These are phyloP conservation scores for Hanseniaspora taiwanica DNA, from an alignment of 805 yeast species.

Conservation along the genomic window DNA sequence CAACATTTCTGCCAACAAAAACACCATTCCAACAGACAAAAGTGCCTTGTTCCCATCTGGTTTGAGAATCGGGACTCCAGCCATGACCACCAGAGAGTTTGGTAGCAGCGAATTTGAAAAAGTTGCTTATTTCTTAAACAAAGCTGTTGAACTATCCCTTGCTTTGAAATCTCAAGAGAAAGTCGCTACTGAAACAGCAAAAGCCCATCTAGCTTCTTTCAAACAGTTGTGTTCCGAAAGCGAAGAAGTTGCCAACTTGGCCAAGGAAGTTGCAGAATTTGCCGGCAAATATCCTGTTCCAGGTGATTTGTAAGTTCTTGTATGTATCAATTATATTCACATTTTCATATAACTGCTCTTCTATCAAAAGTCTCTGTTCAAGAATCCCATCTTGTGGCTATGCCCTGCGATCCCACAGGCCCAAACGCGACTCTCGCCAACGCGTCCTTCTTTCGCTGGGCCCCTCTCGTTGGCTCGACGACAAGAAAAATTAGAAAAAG, in stretches of 20 bases:
- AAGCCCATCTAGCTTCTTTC: conserved; percentile 53
- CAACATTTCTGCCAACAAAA: conserved; percentile 91
- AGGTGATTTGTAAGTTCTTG: conserved; percentile 48
- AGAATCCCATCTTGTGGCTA: too few relatives aligned
- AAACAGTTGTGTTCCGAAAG: conserved; percentile 55
- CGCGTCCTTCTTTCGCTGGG: too few relatives aligned
- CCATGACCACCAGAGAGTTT: conserved; percentile 96
- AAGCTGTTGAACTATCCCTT: conserved; percentile 60
- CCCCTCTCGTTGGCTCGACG: too few relatives aligned
- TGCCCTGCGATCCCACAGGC: too few relatives aligned
- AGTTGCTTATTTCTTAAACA: conserved; percentile 69
- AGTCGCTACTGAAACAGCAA: conserved; percentile 33
- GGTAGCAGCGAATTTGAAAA: conserved; percentile 61
- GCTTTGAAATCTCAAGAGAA: conserved; percentile 37
- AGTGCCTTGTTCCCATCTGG: conserved; percentile 96
- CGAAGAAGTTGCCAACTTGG: conserved; percentile 45
- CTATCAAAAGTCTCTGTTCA: too few relatives aligned
- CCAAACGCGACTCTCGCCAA: too few relatives aligned
- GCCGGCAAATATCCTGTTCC: conserved; percentile 76
- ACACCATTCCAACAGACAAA: conserved; percentile 92
- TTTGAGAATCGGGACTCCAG: conserved; percentile 94
- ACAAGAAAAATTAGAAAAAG: too few relatives aligned
- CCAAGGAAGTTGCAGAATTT: conserved; percentile 58
- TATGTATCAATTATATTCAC: too few relatives aligned
- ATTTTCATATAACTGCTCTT: too few relatives aligned